A percentile compares a stretch with the other conserved stretches of the same genome.
Evolutionary conservation across 768 basidiomycete genomes (phyloP).

Genomic region (Ramaria sp.): DNA sequence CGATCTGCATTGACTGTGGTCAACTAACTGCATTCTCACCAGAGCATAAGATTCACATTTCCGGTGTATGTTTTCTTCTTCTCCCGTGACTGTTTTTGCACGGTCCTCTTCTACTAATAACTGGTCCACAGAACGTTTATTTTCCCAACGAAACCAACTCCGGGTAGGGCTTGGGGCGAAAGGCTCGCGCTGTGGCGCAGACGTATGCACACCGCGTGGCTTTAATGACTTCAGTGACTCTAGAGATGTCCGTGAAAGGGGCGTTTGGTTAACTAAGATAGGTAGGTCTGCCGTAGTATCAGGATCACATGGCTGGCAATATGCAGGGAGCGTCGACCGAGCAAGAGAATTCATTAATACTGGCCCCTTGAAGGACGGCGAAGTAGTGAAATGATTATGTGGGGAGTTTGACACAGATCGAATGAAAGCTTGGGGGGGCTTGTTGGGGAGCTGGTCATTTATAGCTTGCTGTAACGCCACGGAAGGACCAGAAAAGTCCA

Average conservation of each 20-base stretch:
- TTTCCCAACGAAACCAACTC: slow-evolving; percentile 45
- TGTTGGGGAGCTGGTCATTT: neutral
- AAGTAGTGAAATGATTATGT: neutral
- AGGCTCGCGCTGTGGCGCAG: slow-evolving; percentile 11
- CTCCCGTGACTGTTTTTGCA: slow-evolving; percentile 35
- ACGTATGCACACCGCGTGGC: slow-evolving; percentile 20
- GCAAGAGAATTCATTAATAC: neutral
- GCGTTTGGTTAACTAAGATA: slow-evolving; percentile 20
- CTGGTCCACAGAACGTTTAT: slow-evolving; percentile 32
- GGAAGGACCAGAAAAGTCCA: neutral
- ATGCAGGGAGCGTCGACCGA: slow-evolving; percentile 1
- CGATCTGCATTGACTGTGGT: slow-evolving; percentile 37
- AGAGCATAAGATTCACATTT: slow-evolving; percentile 43
- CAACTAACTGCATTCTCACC: neutral
- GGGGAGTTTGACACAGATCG: neutral
- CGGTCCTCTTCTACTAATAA: slow-evolving; percentile 46
- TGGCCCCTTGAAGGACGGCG: neutral
- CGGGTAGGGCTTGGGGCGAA: slow-evolving; percentile 11
- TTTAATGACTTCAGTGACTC: slow-evolving; percentile 45
- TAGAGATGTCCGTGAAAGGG: slow-evolving; percentile 39
- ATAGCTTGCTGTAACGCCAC: neutral
- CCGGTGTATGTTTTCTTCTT: slow-evolving; percentile 33
- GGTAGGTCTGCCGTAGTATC: neutral
- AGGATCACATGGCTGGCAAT: neutral
- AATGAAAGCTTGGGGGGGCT: slow-evolving; percentile 7